Percentiles rank a stretch among this genome's conserved stretches.
phyloP scores from a whole-genome alignment of 2,329 filamentous ascomycete species.

The Aspergillus phoenicis region DNA sequence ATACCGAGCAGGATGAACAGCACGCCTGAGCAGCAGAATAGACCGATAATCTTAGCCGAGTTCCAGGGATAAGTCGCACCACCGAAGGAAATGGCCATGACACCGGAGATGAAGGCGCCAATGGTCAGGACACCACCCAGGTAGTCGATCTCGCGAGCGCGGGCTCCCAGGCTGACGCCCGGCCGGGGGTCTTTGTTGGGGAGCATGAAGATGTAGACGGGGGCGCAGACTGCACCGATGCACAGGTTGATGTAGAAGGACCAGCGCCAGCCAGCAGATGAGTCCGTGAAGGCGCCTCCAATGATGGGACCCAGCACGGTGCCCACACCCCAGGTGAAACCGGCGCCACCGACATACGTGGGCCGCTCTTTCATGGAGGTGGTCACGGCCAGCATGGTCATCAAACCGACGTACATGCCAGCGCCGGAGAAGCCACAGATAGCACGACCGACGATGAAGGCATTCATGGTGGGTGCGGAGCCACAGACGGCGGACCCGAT shows the following conservation, averaged over 20 bases:
- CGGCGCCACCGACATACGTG: slow-evolving; percentile 38
- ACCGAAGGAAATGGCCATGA: slow-evolving; percentile 57
- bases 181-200: slow-evolving; percentile 31
- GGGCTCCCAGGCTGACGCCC: slow-evolving; percentile 32
- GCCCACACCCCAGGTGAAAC: slow-evolving; percentile 42
- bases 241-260: slow-evolving; percentile 61
- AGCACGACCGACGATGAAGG: slow-evolving; percentile 14
- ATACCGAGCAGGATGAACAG: slow-evolving; percentile 49
- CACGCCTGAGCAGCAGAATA: slow-evolving; percentile 42
- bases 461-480: slow-evolving; percentile 2
- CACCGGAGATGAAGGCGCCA: slow-evolving; percentile 42
- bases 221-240: slow-evolving; percentile 47
- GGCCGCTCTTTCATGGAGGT: slow-evolving; percentile 26
- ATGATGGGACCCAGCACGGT: slow-evolving; percentile 39
- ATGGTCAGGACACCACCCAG: slow-evolving; percentile 50
- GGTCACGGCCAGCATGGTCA: slow-evolving; percentile 29
- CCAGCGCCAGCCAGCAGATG: slow-evolving; percentile 36
- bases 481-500: slow-evolving; percentile 13
- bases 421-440: slow-evolving; percentile 12
- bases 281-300: slow-evolving; percentile 21
- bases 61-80: slow-evolving; percentile 55
- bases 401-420: slow-evolving; percentile 34
- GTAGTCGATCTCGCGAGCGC: slow-evolving; percentile 35
- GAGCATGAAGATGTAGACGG: slow-evolving; percentile 51
- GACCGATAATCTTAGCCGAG: slow-evolving; percentile 28